A percentile compares a stretch with the other conserved stretches of the same genome.
These are phyloP conservation scores for Diaporthe helianthi DNA, from an alignment of 2,329 filamentous ascomycete genomes.

Conservation along the genomic window DNA sequence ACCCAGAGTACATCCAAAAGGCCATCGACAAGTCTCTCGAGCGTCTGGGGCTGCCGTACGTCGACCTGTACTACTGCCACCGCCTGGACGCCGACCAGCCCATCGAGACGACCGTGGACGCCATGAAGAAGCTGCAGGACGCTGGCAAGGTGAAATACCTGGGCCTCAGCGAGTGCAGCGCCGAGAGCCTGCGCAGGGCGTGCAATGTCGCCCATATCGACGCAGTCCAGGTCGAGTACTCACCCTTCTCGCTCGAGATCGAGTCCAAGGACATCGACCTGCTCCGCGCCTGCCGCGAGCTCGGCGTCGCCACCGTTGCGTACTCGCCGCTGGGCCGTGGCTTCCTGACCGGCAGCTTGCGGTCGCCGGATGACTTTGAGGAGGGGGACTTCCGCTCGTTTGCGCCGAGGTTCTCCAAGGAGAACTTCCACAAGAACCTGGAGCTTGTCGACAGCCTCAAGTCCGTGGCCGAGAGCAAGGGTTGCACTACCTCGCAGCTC, in stretches of 20 bases:
- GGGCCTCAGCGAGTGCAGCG: slow-evolving; percentile 57
- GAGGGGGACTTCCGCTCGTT: slow-evolving; percentile 43
- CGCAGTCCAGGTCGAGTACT: slow-evolving; percentile 62
- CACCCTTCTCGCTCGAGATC: slow-evolving; percentile 56
- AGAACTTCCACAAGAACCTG: slow-evolving; percentile 59
- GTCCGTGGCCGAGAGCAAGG: slow-evolving; percentile 42
- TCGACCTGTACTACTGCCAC: slow-evolving; percentile 58
- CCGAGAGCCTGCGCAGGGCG: slow-evolving; percentile 57
- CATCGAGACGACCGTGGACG: slow-evolving; percentile 55
- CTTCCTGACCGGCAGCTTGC: slow-evolving; percentile 51
- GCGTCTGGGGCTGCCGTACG: slow-evolving; percentile 48
- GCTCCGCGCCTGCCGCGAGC: slow-evolving; percentile 53
- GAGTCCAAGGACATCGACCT: slow-evolving; percentile 50
- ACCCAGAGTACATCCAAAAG: slow-evolving; percentile 49
- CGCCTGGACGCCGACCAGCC: slow-evolving; percentile 50
- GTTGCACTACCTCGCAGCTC: slow-evolving; percentile 58
- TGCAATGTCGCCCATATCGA: slow-evolving; percentile 55
- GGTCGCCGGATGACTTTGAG: slow-evolving; percentile 47
- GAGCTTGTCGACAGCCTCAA: slow-evolving; percentile 40
- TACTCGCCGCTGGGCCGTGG: slow-evolving; percentile 52
- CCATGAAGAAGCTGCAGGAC: slow-evolving; percentile 52
- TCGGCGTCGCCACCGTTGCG: slow-evolving; percentile 52
- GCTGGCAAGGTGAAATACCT: slow-evolving; percentile 62
- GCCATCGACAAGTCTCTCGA: slow-evolving; percentile 50
- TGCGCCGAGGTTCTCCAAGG: slow-evolving; percentile 51